Conservation (phyloP, 495 filamentous ascomycete genomes). For the Aspergillus nanangensis region DNA sequence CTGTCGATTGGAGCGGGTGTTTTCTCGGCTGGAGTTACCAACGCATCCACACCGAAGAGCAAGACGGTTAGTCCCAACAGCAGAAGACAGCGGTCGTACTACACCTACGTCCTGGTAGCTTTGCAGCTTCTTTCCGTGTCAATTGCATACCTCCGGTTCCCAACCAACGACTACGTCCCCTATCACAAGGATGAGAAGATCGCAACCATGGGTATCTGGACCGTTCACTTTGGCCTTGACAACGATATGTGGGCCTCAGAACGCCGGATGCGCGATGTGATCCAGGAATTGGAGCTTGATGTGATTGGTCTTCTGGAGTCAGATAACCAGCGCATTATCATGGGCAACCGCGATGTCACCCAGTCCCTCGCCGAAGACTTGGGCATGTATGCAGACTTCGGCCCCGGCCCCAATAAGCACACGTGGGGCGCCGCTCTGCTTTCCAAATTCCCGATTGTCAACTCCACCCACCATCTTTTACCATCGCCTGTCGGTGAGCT, state of each 20-base stretch:
- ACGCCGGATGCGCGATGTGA: constrained; percentile 85
- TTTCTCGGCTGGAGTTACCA: constrained; percentile 64
- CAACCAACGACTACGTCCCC: constrained; percentile 83
- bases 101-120: constrained; percentile 64
- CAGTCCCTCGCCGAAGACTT: constrained; percentile 94
- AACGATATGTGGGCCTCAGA: constrained; percentile 99
- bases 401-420: constrained; percentile 97
- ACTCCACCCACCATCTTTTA: constrained; percentile 92
- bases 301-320: constrained; percentile 91
- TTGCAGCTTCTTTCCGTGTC: constrained; percentile 77
- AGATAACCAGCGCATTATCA: constrained; percentile 96
- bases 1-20: constrained; percentile 80
- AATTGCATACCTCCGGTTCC: constrained; percentile 90
- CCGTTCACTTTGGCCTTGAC: constrained; percentile 95
- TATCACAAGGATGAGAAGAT: constrained; percentile 84
- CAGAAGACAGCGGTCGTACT: constrained; percentile 58
- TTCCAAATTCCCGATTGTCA: constrained; percentile 96
- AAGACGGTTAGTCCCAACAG: constrained; percentile 51
- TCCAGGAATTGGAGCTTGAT: constrained; percentile 91
- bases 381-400: constrained; percentile 98
- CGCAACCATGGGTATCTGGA: constrained; percentile 96
- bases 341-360: constrained; percentile 97
- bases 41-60: constrained; percentile 37
- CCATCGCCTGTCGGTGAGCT: constrained; percentile 92
- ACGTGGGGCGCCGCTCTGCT: constrained; percentile 94